These are phyloP conservation scores for Pseudonitzschia multiseries DNA, from an alignment of 108 stramenopile genomes.

Conservation along the genomic window DNA sequence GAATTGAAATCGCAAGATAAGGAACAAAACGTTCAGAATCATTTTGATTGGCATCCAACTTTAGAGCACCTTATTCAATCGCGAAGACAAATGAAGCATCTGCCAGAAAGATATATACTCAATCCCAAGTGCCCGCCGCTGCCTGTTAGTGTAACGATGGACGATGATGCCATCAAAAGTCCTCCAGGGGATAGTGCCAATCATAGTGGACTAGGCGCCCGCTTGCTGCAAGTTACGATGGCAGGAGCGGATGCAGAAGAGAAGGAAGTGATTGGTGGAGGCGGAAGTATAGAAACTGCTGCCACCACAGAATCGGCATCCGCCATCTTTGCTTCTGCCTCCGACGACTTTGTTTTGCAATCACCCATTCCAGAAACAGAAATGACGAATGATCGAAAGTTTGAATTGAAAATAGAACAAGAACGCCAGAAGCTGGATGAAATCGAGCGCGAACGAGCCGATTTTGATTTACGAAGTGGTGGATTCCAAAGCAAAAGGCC, in stretches of 20 bases:
- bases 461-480: neutral
- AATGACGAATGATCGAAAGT: neutral
- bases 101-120: neutral
- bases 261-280: neutral
- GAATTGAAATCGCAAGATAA: neutral
- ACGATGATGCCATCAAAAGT: neutral
- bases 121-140: neutral
- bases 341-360: neutral
- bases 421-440: neutral
- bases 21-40: neutral
- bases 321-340: neutral
- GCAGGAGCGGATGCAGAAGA: neutral
- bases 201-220: neutral
- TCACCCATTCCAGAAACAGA: neutral
- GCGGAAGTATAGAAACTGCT: neutral
- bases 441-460: neutral
- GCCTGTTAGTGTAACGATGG: conserved; percentile 8
- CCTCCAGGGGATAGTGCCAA: neutral
- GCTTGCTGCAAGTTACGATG: neutral
- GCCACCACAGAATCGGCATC: neutral
- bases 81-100: too few species aligned
- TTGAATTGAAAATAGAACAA: neutral
- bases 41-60: neutral
- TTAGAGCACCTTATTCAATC: too few species aligned
- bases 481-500: neutral